Evolutionary conservation across 2,329 filamentous ascomycete species (phyloP), one percentile per base, ranked within the genome.

Genomic region (Monosporascus sp.): DNA sequence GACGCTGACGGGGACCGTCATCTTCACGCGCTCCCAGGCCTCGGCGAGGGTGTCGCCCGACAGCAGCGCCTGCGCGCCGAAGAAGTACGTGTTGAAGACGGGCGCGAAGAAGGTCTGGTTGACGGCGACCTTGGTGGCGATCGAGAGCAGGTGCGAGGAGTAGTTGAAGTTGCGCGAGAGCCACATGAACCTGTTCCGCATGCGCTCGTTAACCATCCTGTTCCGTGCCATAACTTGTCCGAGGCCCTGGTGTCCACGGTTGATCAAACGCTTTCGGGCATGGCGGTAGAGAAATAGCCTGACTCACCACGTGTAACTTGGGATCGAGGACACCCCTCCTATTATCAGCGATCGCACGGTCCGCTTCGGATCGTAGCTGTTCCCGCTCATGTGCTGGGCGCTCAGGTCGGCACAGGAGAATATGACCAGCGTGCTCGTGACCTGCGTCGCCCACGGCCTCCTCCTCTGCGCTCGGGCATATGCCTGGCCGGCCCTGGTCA

Each of bases 151-250:
- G 60, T 85, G 86, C 31, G 88, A 92, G 7, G 82, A 61, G 71
- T 89, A 96, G 73, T 96, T 96, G 80, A 96, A 96, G 70, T 85
- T 80, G 54, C 82, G 78, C 43, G 88, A 86, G 15, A 97, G 80
- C 71, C 87, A 95, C 60, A 92, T 76, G 72, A 90, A 89, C 87
- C 87, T 89, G 56, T 44, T 47, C 41, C 53, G 47, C 39, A 24
- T 27, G 27, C 37, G 15, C 15, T 6, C 37, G 15, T 39, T 39
- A 39, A 15, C 37, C 8, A 1, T 18, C 37, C 15, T 18, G 15
- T 39, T 18, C 15, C 15, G 37, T n/a, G 15, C 18, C 37, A n/a
- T 39, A 7, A 44, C 41, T 38, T 31, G 43, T 50, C 37, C n/a
- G 44, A 50, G 17, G 17, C 27, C 27, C 27, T 27, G 27, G 27